Percentiles rank a stretch among this genome's conserved stretches.
Conservation (phyloP, 2,329 filamentous ascomycete species). For the Penicillium sp. region DNA sequence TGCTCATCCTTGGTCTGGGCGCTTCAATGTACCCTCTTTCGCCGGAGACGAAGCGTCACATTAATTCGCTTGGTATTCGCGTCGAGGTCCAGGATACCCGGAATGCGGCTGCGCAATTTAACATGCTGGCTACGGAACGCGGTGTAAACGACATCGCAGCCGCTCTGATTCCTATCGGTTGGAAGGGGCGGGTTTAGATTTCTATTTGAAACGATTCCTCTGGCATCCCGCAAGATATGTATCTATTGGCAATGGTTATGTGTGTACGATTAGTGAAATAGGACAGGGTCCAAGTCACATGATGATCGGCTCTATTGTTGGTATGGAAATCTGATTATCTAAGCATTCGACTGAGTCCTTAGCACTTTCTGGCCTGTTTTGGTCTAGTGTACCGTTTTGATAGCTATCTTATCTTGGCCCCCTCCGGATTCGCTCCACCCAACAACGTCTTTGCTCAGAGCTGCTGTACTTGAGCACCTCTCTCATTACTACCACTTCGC, state of each 20-base stretch:
- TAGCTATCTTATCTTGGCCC: slow-evolving; percentile 7
- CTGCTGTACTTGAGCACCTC: slow-evolving; percentile 1
- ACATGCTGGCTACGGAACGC: slow-evolving; percentile 88
- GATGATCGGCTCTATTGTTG: not conserved
- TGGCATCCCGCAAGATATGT: not conserved
- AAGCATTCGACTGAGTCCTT: too few relatives aligned
- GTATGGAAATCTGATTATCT: too few relatives aligned
- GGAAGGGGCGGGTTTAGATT: slow-evolving; percentile 52
- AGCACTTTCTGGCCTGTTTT: too few relatives aligned
- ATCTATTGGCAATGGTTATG: too few relatives aligned
- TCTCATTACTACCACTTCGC: not conserved
- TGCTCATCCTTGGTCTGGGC: slow-evolving; percentile 86
- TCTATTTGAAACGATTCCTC: not conserved
- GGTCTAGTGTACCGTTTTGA: too few relatives aligned
- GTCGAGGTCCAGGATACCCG: slow-evolving; percentile 88
- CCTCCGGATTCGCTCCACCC: slow-evolving; percentile 2
- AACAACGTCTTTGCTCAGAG: not conserved
- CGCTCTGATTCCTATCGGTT: slow-evolving; percentile 81
- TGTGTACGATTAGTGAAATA: not conserved
- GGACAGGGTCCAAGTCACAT: not conserved
- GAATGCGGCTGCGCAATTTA: slow-evolving; percentile 93
- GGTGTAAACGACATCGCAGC: slow-evolving; percentile 82
- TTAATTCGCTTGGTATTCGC: slow-evolving; percentile 76
- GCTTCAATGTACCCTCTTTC: slow-evolving; percentile 72
- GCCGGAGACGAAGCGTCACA: slow-evolving; percentile 66